A percentile compares a stretch with the other conserved stretches of the same genome.
phyloP scores from a whole-genome alignment of 371 early-diverging fungal species.

The Blastocladiella emersonii region DNA sequence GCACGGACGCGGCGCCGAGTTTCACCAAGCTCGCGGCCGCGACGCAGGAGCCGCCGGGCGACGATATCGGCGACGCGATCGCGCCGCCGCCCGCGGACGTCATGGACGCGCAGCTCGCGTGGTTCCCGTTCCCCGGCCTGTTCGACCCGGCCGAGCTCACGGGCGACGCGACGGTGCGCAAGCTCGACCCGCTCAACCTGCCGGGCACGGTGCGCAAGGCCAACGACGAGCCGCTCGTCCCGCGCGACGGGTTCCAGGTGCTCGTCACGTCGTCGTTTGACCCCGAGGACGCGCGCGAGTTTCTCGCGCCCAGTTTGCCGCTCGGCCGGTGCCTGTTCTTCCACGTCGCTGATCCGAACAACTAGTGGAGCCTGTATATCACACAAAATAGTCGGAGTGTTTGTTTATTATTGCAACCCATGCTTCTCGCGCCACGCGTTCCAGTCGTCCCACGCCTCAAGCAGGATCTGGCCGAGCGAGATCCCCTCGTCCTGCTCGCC shows the following conservation, averaged over 20 bases:
- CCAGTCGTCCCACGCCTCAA: background rate
- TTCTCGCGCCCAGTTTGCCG: background rate
- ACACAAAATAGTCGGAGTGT: too few relatives aligned
- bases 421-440: background rate
- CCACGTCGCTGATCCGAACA: background rate
- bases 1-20: background rate
- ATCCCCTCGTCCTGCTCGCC: background rate
- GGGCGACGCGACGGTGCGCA: background rate
- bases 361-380: too few relatives aligned
- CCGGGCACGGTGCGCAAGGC: background rate
- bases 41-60: background rate
- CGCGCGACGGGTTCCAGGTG: background rate
- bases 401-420: background rate
- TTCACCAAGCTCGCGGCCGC: background rate
- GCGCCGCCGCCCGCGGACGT: background rate
- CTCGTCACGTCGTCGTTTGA: background rate
- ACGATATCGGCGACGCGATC: too few relatives aligned
- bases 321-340: background rate
- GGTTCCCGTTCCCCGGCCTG: background rate
- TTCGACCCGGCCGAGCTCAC: background rate
- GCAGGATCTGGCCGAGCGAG: background rate
- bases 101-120: background rate
- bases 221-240: background rate
- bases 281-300: slow-evolving; percentile 1
- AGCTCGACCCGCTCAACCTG: background rate